Percentiles rank a stretch among this genome's conserved stretches.
phyloP scores from a whole-genome alignment of 768 basidiomycete genomes.

The Coprinopsis sp. region DNA sequence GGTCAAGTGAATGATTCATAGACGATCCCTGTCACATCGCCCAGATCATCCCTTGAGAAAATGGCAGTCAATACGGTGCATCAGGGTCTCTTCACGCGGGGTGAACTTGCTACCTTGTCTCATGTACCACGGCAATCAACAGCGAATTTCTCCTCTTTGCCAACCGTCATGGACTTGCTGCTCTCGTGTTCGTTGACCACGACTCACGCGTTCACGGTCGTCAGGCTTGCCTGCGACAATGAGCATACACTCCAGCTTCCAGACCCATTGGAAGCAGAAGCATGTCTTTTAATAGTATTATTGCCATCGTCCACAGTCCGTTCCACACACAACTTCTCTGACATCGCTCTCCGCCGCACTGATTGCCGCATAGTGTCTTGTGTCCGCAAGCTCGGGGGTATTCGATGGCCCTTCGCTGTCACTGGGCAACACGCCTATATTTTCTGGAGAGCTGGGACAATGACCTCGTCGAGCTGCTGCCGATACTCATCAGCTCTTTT shows the following conservation, averaged over 20 bases:
- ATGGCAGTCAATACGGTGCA: too few relatives aligned
- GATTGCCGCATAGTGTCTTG: background rate
- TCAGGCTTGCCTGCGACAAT: background rate
- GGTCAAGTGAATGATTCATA: too few relatives aligned
- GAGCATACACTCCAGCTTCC: background rate
- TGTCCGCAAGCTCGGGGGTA: background rate
- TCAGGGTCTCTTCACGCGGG: too few relatives aligned
- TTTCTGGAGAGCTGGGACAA: too few relatives aligned
- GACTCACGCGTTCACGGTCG: constrained; percentile 7
- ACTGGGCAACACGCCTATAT: too few relatives aligned
- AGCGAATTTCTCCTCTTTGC: background rate
- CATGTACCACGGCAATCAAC: too few relatives aligned
- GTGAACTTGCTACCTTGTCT: too few relatives aligned
- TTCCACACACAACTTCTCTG: too few relatives aligned
- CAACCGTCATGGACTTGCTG: background rate
- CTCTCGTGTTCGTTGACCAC: constrained; percentile 2
- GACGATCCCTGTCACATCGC: too few relatives aligned
- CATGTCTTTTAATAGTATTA: background rate
- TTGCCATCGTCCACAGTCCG: background rate
- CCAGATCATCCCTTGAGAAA: too few relatives aligned
- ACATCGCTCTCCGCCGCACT: too few relatives aligned
- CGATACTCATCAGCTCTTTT: background rate
- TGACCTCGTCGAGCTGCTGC: background rate
- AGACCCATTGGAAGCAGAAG: background rate
- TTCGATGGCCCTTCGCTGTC: too few relatives aligned